These are phyloP conservation scores for Ceratobasidium sp. DNA, from an alignment of 1,284 basidiomycete species.

Conservation along the genomic window DNA sequence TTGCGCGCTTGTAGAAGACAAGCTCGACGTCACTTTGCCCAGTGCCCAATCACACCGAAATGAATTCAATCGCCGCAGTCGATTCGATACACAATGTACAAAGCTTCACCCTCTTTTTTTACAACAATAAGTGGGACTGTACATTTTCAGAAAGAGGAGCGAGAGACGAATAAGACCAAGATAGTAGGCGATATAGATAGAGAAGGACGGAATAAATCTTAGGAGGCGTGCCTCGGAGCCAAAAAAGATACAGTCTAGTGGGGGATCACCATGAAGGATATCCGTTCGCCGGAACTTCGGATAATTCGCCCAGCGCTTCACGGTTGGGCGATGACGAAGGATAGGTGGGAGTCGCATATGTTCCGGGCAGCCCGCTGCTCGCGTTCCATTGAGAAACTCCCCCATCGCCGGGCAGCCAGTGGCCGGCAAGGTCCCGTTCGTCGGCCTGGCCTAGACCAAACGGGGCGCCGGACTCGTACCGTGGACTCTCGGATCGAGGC, in stretches of 20 bases:
- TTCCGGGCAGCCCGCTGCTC: conserved; percentile 33
- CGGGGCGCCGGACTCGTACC: conserved; percentile 3
- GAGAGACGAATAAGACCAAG: conserved; percentile 19
- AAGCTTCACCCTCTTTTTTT: conserved; percentile 16
- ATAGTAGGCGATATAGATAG: conserved; percentile 31
- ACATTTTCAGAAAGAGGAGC: conserved; percentile 27
- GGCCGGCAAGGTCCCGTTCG: background rate
- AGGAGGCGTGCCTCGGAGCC: conserved; percentile 12
- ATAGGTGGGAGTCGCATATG: conserved; percentile 11
- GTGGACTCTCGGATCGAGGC: conserved; percentile 27
- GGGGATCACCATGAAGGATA: conserved; percentile 20
- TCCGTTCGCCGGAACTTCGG: conserved; percentile 33
- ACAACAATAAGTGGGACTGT: conserved; percentile 32
- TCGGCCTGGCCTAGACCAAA: background rate
- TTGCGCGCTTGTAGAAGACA: too few species aligned
- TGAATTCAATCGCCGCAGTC: conserved; percentile 25
- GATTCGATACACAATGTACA: conserved; percentile 4
- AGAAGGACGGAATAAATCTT: conserved; percentile 26
- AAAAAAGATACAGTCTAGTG: too few species aligned
- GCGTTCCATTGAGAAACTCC: conserved; percentile 17
- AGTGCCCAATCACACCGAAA: conserved; percentile 6
- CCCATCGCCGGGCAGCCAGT: conserved; percentile 25
- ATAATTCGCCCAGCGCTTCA: conserved; percentile 18
- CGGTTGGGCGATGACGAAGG: conserved; percentile 14
- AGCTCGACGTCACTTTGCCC: background rate